These are phyloP conservation scores for Magnusiomyces magnusii DNA, from an alignment of 1,139 yeast species.

Conservation along the genomic window DNA sequence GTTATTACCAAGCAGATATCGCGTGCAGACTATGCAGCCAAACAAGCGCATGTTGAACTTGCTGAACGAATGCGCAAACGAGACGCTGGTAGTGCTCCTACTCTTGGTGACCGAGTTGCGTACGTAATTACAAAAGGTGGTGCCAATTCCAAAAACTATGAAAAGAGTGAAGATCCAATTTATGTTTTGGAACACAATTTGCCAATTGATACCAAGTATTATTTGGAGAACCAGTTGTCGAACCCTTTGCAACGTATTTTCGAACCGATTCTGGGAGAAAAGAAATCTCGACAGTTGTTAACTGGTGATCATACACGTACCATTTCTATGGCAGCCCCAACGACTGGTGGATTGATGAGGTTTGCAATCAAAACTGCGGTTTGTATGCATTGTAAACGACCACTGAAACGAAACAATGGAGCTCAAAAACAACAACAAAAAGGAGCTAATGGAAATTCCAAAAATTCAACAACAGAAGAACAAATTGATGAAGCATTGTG, in stretches of 20 bases:
- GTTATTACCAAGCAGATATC: conserved; percentile 93
- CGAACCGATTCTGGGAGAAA: conserved; percentile 90
- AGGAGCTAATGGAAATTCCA: background rate
- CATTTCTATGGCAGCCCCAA: conserved; percentile 59
- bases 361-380: conserved; percentile 86
- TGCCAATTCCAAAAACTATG: conserved; percentile 79
- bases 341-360: conserved; percentile 74
- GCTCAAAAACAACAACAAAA: background rate
- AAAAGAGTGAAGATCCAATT: conserved; percentile 94
- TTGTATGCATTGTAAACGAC: conserved; percentile 83
- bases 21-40: conserved; percentile 84
- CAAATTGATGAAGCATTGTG: conserved; percentile 53
- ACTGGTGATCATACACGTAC: conserved; percentile 77
- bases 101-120: conserved; percentile 96
- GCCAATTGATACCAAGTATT: conserved; percentile 92
- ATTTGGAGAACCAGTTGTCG: conserved; percentile 84
- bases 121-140: conserved; percentile 85
- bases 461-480: background rate
- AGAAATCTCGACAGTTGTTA: conserved; percentile 64
- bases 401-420: conserved; percentile 45
- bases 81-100: conserved; percentile 96
- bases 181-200: conserved; percentile 85
- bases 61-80: conserved; percentile 96
- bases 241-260: conserved; percentile 92
- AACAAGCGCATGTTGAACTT: conserved; percentile 94